Conservation (phyloP, 2,329 filamentous ascomycete species). For the Macrophomina pseudophaseolina region DNA sequence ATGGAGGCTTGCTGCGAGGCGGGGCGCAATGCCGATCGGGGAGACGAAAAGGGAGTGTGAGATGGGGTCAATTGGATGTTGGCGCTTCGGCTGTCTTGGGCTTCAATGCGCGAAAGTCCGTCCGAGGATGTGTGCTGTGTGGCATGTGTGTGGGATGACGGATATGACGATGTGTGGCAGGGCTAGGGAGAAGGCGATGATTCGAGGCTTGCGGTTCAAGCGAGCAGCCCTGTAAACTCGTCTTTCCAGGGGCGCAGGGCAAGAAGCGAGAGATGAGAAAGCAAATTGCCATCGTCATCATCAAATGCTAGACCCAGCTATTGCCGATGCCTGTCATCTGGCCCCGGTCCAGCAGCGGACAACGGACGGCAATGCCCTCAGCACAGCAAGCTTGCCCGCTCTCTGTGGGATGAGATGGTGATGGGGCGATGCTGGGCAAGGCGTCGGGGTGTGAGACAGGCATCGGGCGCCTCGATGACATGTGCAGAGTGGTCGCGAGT, state of each 20-base stretch:
- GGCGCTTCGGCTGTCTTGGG: slow-evolving; percentile 5
- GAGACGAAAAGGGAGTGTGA: not conserved
- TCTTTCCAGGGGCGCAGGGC: slow-evolving; percentile 10
- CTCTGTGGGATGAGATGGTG: slow-evolving; percentile 1
- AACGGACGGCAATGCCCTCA: not conserved
- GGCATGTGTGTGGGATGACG: slow-evolving; percentile 8
- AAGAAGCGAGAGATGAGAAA: not conserved
- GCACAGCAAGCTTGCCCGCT: not conserved
- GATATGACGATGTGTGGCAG: slow-evolving; percentile 17
- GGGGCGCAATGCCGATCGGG: slow-evolving; percentile 1
- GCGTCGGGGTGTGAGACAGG: slow-evolving; percentile 22
- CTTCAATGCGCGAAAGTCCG: not conserved
- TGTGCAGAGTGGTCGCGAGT: slow-evolving; percentile 9
- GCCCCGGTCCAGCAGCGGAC: not conserved
- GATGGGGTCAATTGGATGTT: not conserved
- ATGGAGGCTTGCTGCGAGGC: slow-evolving; percentile 1
- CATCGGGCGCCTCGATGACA: slow-evolving; percentile 1
- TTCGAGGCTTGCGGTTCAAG: not conserved
- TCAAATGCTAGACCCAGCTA: not conserved
- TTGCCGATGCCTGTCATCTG: not conserved
- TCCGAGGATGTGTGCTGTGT: not conserved
- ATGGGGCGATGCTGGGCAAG: slow-evolving; percentile 17
- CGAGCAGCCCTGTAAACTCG: slow-evolving; percentile 13
- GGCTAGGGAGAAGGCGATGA: not conserved
- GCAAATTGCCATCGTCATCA: slow-evolving; percentile 4